Base-by-base conservation (phyloP, 2,329 filamentous ascomycete genomes). In the Ceratocystis cubensis region DNA sequence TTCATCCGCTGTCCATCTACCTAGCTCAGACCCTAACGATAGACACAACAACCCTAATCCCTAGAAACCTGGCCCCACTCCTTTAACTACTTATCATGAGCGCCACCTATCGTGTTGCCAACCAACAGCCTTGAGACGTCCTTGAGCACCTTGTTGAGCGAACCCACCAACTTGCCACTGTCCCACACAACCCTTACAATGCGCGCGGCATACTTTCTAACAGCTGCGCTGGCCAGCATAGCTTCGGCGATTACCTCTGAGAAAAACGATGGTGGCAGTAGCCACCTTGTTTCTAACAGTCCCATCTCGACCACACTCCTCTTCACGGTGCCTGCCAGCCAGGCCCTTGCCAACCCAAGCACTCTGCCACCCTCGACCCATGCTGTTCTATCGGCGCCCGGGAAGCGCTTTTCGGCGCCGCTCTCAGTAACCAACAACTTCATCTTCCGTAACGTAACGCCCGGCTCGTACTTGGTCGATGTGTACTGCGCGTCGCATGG, bases 391-490 rank as follows among this genome's bases (percentile, higher is more conserved):
- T 76, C 77, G 22, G 71, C 79, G 20, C 76, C 78, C 10, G 73
- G 75, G 68, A 69, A 69, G 41, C 70, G 73, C 69, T 71, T 74
- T 72, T 71, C 81, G 30, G 85, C 88, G 13, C 86, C 86, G 8
- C 78, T 96, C 8, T 85, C 86, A 13, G 78, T 81, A 50, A 76
- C 80, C 71, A 88, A 89, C 74, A 85, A 84, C 28, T 91, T 96
- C 73, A 80, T 84, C 69, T 96, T 96, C 79, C 77, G 76, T 70
- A 86, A 91, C 71, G 80, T 96, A 64, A 81, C 82, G 4, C 74
- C 81, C 0, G 88, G 87, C 0, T 89, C 86, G 67, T 96, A 96
- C 75, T 82, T 97, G 5, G 85, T 88, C 61, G 90, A 94, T 71
- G 81, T 97, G 62, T 85, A 92, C 77, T 87, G 86, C 73, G 78